Evolutionary conservation across 2,329 filamentous ascomycete genomes (phyloP), one percentile per base, ranked within the genome.

Genomic region (Aspergillus sp.): DNA sequence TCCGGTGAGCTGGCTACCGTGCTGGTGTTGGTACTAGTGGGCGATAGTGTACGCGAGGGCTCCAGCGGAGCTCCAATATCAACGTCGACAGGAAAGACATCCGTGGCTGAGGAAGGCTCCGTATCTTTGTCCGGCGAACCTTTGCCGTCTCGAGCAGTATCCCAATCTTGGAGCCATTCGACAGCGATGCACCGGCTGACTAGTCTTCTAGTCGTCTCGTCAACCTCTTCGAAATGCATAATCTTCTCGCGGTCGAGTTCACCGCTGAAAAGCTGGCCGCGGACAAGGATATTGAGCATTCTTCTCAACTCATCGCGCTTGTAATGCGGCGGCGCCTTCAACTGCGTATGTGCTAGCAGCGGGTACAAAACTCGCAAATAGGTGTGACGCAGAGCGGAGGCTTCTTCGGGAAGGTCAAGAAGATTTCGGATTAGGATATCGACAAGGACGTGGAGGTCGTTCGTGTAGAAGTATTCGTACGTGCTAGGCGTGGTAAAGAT

Each of bases 381-480:
- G 4, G 95, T 99, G 74, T 99, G 95, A 42, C 94, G 87, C 58
- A 99, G 80, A 2, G 85, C 79, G 14, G 74, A 68, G 11, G 81
- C 87, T 72, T 96, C 94, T 69, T 94, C 89, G 0, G 96, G 95
- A 9, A 99, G 82, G 73, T 99, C 95, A 69, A 98, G 87, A n/a
- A 99, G 82, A 70, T 99, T 99, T 49, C 95, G 90, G 61, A 99
- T 91, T 59, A 99, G 92, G 64, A 99, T 95, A 71, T 99, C 95
- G 51, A 98, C 84, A 16, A 99, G 85, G 4, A 99, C 95, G 59
- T 92, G 90, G 31, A 99, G 82, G 71, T 99, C 95, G 73, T 99
- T 99, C 29, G 92, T 97, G 76, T 98, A 99, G 73, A 99, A 99
- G 77, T 98, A 99, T 77, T 99, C 95, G 74, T 95, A 92, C 0